Evolutionary conservation across 2,329 filamentous ascomycete species (phyloP), one percentile per base, ranked within the genome.

Genomic region (Elsinoe fawcettii): DNA sequence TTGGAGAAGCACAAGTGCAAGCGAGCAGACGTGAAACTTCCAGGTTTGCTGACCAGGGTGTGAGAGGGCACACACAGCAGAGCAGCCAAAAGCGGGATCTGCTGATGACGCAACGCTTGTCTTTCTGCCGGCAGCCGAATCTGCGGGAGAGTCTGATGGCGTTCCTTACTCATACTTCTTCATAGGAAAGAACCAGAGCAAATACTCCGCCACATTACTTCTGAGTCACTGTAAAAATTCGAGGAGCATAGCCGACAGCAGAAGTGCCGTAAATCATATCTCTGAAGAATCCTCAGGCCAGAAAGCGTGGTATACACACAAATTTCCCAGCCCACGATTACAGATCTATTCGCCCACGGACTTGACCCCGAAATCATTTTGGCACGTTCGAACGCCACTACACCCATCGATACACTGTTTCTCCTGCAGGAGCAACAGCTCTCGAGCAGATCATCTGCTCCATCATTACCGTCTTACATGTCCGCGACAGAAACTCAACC

Each of bases 371-470:
- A 37, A n/a, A 3, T 37, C 14, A n/a, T 12, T 37, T 12, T 37
- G 14, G 14, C 34, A 5, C 34, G 34, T n/a, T 6, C 14, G 3
- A 37, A n/a, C 34, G 34, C 34, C 34, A 37, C 30, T 20, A 16
- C 39, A 5, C 14, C 25, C 47, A 34, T n/a, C 22, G 20, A 11
- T 23, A 56, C n/a, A 16, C 9, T 49, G 41, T 22, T 49, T 47
- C 43, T 37, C 27, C 20, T 11, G 3, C 27, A 37, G 41, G 27
- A 56, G 41, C 54, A 56, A n/a, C 54, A 37, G 8, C 3, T 27
- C 22, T 12, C 14, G 54, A 56, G 54, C 54, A 49, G 54, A 23
- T 22, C 30, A 16, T 43, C 54, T 56, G 54, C 54, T 56, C 54
- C 23, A 14, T 5, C 6, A 23, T 20, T 16, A 32, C 41, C 16